Conservation (phyloP, 2,329 filamentous ascomycete species). For the Neodidymelliopsis sp. region DNA sequence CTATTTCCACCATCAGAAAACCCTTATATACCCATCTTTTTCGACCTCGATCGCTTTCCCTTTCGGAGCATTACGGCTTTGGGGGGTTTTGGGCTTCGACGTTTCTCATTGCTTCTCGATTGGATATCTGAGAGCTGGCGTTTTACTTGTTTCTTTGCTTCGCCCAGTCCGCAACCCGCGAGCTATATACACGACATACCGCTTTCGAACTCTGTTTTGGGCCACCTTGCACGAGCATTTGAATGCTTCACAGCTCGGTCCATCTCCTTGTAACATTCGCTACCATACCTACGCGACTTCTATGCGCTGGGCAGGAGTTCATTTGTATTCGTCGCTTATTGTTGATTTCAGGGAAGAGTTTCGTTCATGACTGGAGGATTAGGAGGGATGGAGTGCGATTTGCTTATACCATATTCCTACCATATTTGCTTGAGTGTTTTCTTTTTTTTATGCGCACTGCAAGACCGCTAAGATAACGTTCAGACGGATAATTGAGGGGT, state of each 20-base stretch:
- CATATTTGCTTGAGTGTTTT: slow-evolving; percentile 3
- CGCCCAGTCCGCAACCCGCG: background rate
- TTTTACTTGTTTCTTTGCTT: background rate
- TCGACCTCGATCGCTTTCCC: slow-evolving; percentile 25
- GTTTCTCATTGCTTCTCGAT: slow-evolving; percentile 10
- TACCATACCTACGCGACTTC: background rate
- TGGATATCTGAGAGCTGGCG: slow-evolving; percentile 12
- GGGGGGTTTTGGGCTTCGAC: background rate
- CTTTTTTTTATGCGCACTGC: background rate
- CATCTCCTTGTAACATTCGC: slow-evolving; percentile 14
- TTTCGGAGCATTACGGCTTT: slow-evolving; percentile 27
- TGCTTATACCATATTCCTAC: slow-evolving; percentile 12
- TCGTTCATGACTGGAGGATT: background rate
- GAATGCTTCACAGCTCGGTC: no score
- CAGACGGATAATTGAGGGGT: slow-evolving; percentile 5
- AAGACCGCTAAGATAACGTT: slow-evolving; percentile 1
- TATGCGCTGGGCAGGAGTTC: slow-evolving; percentile 2
- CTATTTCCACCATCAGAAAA: slow-evolving; percentile 20
- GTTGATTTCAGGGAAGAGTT: background rate
- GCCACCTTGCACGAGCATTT: background rate
- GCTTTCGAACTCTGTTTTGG: slow-evolving; percentile 1
- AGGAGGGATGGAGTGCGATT: background rate
- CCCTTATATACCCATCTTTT: slow-evolving; percentile 38
- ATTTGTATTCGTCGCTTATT: slow-evolving; percentile 5
- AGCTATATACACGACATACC: slow-evolving; percentile 3